phyloP scores from a whole-genome alignment of 108 stramenopile species.

The Nannochloropsis gaditana region DNA sequence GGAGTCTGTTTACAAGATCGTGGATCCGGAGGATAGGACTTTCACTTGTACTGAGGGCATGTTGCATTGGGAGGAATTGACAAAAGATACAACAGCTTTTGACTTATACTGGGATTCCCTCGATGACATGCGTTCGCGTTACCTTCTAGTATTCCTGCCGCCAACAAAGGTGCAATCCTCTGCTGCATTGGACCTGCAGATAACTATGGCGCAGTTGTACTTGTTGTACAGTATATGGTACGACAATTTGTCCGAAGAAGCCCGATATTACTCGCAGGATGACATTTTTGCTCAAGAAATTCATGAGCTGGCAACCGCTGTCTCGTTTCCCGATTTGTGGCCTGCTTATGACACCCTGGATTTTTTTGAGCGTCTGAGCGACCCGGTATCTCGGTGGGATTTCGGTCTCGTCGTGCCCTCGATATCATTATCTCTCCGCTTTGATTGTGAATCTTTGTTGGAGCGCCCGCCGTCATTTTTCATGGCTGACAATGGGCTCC shows the following conservation, averaged over 20 bases:
- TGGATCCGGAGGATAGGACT: not conserved
- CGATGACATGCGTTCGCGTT: not conserved
- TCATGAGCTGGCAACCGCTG: not conserved
- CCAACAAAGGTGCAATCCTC: not conserved
- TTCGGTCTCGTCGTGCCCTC: not conserved
- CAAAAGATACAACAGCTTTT: not conserved
- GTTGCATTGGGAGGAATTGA: conserved; percentile 13
- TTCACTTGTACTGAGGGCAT: not conserved
- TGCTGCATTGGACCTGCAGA: not conserved
- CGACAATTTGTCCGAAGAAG: not conserved
- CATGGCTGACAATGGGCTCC: not conserved
- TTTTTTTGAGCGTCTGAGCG: not conserved
- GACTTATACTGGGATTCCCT: not conserved
- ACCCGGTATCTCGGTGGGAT: not conserved
- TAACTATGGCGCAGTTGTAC: not conserved
- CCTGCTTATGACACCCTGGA: not conserved
- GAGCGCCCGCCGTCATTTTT: not conserved
- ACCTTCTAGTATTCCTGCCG: not conserved
- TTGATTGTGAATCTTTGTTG: conserved; percentile 18
- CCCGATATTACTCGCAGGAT: not conserved
- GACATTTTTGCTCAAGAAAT: not conserved
- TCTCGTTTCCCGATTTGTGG: conserved; percentile 12
- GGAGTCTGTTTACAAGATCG: not conserved
- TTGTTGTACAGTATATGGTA: not conserved
- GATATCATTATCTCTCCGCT: not conserved